These are phyloP conservation scores for Yamadazyma dushanensis DNA, from an alignment of 1,139 yeast genomes.

Conservation along the genomic window DNA sequence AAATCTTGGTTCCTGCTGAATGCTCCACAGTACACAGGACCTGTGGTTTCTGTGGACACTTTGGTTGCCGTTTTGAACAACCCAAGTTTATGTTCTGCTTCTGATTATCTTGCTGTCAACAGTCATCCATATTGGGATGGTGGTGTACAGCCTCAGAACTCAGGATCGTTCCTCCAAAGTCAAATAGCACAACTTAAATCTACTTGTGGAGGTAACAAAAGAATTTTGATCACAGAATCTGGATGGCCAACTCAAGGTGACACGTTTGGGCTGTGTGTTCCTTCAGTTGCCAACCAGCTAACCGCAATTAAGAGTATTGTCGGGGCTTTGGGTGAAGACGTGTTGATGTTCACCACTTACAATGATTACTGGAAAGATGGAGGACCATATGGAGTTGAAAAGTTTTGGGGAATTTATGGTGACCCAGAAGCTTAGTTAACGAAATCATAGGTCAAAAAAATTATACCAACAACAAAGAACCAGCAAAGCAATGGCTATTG, in stretches of 20 bases:
- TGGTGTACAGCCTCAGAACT: conserved; percentile 58
- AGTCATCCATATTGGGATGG: conserved; percentile 84
- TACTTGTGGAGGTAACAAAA: conserved; percentile 62
- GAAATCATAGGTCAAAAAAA: too few relatives aligned
- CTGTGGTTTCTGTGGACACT: conserved; percentile 78
- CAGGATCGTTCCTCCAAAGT: conserved; percentile 69
- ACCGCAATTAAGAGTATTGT: conserved; percentile 60
- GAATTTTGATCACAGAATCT: conserved; percentile 66
- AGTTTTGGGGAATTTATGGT: conserved; percentile 67
- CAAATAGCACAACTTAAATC: conserved; percentile 68
- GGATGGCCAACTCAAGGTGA: conserved; percentile 83
- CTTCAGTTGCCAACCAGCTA: conserved; percentile 63
- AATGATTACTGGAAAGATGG: conserved; percentile 79
- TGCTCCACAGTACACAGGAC: conserved; percentile 66
- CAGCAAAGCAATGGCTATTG: too few relatives aligned
- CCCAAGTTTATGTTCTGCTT: conserved; percentile 67
- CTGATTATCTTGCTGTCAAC: conserved; percentile 80
- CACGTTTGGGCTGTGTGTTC: conserved; percentile 65
- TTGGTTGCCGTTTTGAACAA: conserved; percentile 70
- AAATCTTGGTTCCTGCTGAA: conserved; percentile 52
- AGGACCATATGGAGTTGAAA: conserved; percentile 66
- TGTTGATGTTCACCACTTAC: conserved; percentile 67
- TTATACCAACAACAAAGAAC: too few relatives aligned
- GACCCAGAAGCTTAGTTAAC: conserved; percentile 23
- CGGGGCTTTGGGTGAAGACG: conserved; percentile 53